Evolutionary conservation across 768 basidiomycete genomes (phyloP).

Genomic region (Collybiopsis luxurians): DNA sequence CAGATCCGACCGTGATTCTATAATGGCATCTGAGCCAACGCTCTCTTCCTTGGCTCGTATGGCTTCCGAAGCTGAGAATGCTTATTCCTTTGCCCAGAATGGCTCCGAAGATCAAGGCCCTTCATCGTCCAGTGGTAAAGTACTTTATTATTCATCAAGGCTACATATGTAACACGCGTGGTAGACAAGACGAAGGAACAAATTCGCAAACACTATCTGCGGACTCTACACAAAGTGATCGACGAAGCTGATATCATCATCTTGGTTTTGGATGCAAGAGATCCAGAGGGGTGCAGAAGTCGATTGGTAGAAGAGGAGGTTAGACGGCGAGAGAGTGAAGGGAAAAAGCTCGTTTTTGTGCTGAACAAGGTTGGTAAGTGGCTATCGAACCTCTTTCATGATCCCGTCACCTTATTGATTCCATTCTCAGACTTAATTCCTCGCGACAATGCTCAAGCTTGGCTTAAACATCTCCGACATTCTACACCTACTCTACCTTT

Average conservation of each 20-base stretch:
- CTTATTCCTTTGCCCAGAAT: constrained; percentile 7
- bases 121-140: constrained; percentile 27
- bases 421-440: constrained; percentile 76
- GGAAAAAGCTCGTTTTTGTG: constrained; percentile 91
- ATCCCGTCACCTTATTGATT: background rate
- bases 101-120: constrained; percentile 23
- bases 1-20: constrained; percentile 48
- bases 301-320: constrained; percentile 94
- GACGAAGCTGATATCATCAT: constrained; percentile 91
- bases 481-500: constrained; percentile 93
- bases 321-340: constrained; percentile 75
- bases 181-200: constrained; percentile 63
- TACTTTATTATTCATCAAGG: too few species aligned
- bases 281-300: constrained; percentile 93
- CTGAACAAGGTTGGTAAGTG: constrained; percentile 93
- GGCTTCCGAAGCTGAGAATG: constrained; percentile 17
- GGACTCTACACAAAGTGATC: constrained; percentile 86
- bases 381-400: background rate
- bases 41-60: constrained; percentile 32
- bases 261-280: constrained; percentile 88
- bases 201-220: constrained; percentile 68
- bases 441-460: constrained; percentile 79
- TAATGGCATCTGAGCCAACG: constrained; percentile 76
- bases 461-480: constrained; percentile 91
- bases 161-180: background rate